Percentiles rank a stretch among this genome's conserved stretches.
phyloP scores from a whole-genome alignment of 2,329 filamentous ascomycete genomes.

The Myriosclerotinia scirpicola region DNA sequence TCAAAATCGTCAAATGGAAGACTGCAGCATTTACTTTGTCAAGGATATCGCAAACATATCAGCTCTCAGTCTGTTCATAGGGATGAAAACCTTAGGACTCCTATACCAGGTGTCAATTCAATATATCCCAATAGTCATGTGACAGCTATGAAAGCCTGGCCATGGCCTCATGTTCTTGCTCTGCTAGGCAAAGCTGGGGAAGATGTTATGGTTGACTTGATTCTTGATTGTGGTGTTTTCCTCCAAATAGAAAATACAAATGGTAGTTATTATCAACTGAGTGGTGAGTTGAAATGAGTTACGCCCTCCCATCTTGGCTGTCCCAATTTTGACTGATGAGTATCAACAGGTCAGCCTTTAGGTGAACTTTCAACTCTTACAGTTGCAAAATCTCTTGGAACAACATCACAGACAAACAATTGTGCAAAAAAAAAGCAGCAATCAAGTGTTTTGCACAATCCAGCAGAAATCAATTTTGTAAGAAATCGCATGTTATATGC shows the following conservation, averaged over 20 bases:
- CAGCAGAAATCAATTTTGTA: constrained; percentile 65
- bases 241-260: constrained; percentile 56
- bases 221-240: constrained; percentile 79
- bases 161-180: constrained; percentile 75
- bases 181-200: constrained; percentile 76
- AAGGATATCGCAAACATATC: constrained; percentile 67
- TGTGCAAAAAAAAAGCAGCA: not conserved
- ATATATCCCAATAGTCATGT: constrained; percentile 70
- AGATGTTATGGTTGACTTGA: constrained; percentile 71
- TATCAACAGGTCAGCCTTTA: constrained; percentile 35
- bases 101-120: constrained; percentile 65
- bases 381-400: not conserved
- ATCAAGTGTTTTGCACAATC: constrained; percentile 44
- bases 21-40: constrained; percentile 75
- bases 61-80: constrained; percentile 29
- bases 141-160: constrained; percentile 61
- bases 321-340: constrained; percentile 24
- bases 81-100: constrained; percentile 41
- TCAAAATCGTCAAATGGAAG: constrained; percentile 48
- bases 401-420: not conserved
- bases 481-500: constrained; percentile 86
- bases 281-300: constrained; percentile 53
- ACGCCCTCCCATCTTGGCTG: constrained; percentile 2
- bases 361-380: constrained; percentile 35
- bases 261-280: constrained; percentile 75